These are phyloP conservation scores for Jatropha podagrica DNA, from an alignment of 441 rosid species.

Conservation along the genomic window DNA sequence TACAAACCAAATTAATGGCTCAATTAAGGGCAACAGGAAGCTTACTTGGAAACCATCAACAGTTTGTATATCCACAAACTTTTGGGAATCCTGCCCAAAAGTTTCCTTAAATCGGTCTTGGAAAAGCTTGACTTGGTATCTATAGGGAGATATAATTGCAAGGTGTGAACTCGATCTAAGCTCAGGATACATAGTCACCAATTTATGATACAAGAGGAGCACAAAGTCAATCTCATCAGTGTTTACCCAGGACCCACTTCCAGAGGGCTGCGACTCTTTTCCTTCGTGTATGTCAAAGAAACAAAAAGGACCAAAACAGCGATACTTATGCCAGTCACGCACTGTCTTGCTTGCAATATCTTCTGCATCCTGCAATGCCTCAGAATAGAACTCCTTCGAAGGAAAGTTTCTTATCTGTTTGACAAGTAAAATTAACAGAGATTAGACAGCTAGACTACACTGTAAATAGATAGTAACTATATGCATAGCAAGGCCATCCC, in stretches of 20 bases:
- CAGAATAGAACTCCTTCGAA: slow-evolving; percentile 77
- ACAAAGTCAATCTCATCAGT: slow-evolving; percentile 81
- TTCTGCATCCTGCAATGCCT: slow-evolving; percentile 77
- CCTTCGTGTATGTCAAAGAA: slow-evolving; percentile 87
- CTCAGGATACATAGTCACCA: slow-evolving; percentile 66
- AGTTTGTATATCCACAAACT: slow-evolving; percentile 80
- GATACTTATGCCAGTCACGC: slow-evolving; percentile 76
- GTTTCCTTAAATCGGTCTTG: slow-evolving; percentile 67
- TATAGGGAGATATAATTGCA: slow-evolving; percentile 87
- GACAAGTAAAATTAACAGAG: slow-evolving; percentile 9
- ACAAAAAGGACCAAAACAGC: slow-evolving; percentile 88
- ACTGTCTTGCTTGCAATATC: slow-evolving; percentile 60
- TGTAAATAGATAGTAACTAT: background rate
- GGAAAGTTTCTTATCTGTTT: slow-evolving; percentile 88
- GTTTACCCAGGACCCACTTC: slow-evolving; percentile 84
- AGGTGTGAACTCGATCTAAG: slow-evolving; percentile 85
- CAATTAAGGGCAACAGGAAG: slow-evolving; percentile 3
- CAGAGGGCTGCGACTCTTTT: slow-evolving; percentile 75
- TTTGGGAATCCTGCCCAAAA: slow-evolving; percentile 72
- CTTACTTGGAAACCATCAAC: slow-evolving; percentile 96
- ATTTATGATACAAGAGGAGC: slow-evolving; percentile 69
- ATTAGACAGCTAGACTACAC: background rate
- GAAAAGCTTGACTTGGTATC: slow-evolving; percentile 86
- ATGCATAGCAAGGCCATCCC: background rate
- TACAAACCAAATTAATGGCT: background rate